Base-by-base conservation (phyloP, 371 early-diverging fungal genomes). In the Rhizopus sp. region DNA sequence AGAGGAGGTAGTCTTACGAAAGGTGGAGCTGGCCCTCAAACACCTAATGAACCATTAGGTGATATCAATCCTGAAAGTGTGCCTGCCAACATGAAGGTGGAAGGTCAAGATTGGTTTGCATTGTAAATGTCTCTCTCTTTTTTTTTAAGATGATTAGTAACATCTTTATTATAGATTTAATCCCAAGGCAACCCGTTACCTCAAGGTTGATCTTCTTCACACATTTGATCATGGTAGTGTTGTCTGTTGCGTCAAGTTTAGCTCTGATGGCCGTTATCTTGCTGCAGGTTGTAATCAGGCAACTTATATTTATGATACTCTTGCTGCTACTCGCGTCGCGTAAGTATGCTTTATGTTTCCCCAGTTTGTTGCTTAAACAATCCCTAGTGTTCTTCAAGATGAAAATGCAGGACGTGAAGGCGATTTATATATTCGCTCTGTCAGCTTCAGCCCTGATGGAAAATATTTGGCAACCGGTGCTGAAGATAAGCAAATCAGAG, bases 401-500 rank as follows among this genome's bases (percentile, higher is more conserved):
- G 89, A 90, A 49, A 80, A 69, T 40, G 88, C 85, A 4, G 80
- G 84, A 49, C 89, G 85, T 60, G 87, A 89, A 58, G 71, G 70
- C 7, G 97, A 97, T 76, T 71, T 95, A 39, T 98, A 98, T 62
- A 94, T 98, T 68, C 90, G 98, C 41, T 91, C 95, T 3, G 96
- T 98, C 32, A 94, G 94, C 74, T 99, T 99, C 65, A 94, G 95
- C 59, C 96, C 96, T 7, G 97, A 97, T 68, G 92, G 93, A 57
- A 86, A 83, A 51, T 89, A 70, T 57, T 78, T 99, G 38, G 99
- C 98, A 5, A 96, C 99, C 1, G 99, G 99, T 40, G 97, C 97
- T 12, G 97, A 98, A 73, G 99, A 99, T 72, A 93, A 89, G 60
- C 88, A 92, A 55, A 93, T 98, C 58, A 87, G 97, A 50, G 86